These are phyloP conservation scores for Ballota nigra DNA, from an alignment of 257 asterid genomes.

Conservation along the genomic window DNA sequence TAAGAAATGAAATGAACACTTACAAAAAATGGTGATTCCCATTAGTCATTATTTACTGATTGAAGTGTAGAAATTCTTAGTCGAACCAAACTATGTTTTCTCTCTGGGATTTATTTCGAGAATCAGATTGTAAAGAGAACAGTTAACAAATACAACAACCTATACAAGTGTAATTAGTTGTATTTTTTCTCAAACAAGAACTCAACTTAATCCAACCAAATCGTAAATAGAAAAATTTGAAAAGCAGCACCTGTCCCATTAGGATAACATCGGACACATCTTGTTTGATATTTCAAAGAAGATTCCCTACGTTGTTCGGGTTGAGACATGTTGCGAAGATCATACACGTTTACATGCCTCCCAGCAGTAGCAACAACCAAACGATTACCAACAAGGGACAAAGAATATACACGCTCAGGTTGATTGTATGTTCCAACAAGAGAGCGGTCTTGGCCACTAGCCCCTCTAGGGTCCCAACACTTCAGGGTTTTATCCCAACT, in stretches of 20 bases:
- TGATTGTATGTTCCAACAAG: constrained; percentile 86
- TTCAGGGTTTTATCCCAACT: constrained; percentile 97
- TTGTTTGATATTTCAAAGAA: constrained; percentile 88
- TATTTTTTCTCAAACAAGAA: not conserved
- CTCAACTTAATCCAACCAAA: not conserved
- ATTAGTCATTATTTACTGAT: not conserved
- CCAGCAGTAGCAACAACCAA: constrained; percentile 97
- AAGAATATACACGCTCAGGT: constrained; percentile 95
- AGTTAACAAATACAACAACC: not conserved
- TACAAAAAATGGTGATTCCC: not conserved
- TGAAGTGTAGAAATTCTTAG: not conserved
- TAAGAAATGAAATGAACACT: constrained; percentile 20
- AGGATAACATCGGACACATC: constrained; percentile 94
- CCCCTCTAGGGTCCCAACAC: constrained; percentile 99
- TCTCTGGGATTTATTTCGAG: not conserved
- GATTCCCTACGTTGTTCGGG: constrained; percentile 96
- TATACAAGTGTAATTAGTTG: not conserved
- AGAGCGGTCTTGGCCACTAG: constrained; percentile 86
- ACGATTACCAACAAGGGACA: constrained; percentile 85
- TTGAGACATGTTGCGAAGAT: constrained; percentile 89
- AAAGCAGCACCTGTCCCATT: constrained; percentile 79
- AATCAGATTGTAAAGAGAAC: not conserved
- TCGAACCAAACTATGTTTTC: not conserved
- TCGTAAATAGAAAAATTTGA: constrained; percentile 10
- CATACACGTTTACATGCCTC: constrained; percentile 93